Percentiles rank a stretch among this genome's conserved stretches.
Conservation (phyloP, 495 filamentous ascomycete species). For the Aspergillus ellipticus region DNA sequence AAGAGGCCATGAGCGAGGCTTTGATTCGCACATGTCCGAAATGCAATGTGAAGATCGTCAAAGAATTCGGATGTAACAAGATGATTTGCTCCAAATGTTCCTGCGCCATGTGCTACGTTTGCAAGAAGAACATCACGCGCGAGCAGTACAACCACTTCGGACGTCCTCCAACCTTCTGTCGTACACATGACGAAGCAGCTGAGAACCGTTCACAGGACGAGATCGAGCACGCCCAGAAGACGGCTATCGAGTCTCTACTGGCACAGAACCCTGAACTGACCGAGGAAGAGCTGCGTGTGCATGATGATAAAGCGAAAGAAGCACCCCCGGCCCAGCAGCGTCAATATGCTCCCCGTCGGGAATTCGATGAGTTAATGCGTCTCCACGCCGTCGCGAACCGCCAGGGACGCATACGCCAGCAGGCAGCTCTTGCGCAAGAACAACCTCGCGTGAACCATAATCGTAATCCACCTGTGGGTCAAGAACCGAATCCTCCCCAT, state of each 20-base stretch:
- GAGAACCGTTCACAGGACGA: constrained; percentile 62
- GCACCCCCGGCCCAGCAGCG: background rate
- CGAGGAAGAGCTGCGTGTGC: constrained; percentile 19
- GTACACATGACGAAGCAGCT: constrained; percentile 55
- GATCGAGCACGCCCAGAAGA: constrained; percentile 60
- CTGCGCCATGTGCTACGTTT: constrained; percentile 66
- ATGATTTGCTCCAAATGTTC: constrained; percentile 63
- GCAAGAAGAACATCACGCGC: constrained; percentile 45
- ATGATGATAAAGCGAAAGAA: background rate
- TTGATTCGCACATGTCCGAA: constrained; percentile 60
- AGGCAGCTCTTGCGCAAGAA: too few relatives aligned
- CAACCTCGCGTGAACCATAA: too few relatives aligned
- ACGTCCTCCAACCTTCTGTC: constrained; percentile 52
- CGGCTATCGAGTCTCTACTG: constrained; percentile 39
- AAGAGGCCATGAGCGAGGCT: constrained; percentile 81
- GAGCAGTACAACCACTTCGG: constrained; percentile 26
- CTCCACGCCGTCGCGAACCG: too few relatives aligned
- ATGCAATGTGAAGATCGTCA: constrained; percentile 64
- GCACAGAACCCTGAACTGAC: constrained; percentile 20
- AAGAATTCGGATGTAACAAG: constrained; percentile 81
- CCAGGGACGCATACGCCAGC: too few relatives aligned
- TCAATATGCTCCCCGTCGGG: background rate
- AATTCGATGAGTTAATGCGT: too few relatives aligned
- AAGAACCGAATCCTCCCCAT: too few relatives aligned
- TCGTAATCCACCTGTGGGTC: too few relatives aligned